Evolutionary conservation across 2,329 filamentous ascomycete species (phyloP).

Genomic region (Ceratocystis albifundus): DNA sequence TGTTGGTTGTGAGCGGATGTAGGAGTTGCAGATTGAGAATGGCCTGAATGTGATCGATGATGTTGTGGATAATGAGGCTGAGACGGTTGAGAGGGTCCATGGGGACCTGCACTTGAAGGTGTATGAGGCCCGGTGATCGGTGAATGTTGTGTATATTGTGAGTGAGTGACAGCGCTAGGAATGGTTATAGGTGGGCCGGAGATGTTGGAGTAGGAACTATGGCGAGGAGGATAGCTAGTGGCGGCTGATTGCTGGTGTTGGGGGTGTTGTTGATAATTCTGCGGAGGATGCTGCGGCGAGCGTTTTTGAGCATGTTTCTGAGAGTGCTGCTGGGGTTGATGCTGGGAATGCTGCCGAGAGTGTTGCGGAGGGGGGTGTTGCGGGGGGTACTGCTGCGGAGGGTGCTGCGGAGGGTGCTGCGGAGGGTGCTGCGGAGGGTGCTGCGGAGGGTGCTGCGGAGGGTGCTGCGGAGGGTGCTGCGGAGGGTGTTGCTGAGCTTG

Average conservation of each 20-base stretch:
- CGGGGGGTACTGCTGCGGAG: conserved; percentile 26
- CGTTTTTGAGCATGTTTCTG: conserved; percentile 23
- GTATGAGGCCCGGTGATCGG: conserved; percentile 7
- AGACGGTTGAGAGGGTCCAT: conserved; percentile 17
- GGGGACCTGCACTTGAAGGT: background rate
- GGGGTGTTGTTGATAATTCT: conserved; percentile 32
- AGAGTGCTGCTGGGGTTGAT: conserved; percentile 30
- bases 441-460: conserved; percentile 27
- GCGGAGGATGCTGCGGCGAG: conserved; percentile 25
- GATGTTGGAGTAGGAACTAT: conserved; percentile 32
- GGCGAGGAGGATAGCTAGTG: conserved; percentile 32
- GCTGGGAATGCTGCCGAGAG: conserved; percentile 26
- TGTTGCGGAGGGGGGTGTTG: conserved; percentile 32
- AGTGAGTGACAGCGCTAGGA: conserved; percentile 31
- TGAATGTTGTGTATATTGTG: conserved; percentile 23
- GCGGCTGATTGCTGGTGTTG: conserved; percentile 35
- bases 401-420: conserved; percentile 28
- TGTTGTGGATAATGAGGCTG: conserved; percentile 31
- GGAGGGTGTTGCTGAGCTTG: conserved; percentile 26
- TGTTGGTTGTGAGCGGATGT: conserved; percentile 51
- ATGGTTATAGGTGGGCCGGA: conserved; percentile 42
- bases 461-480: conserved; percentile 29
- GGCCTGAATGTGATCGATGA: conserved; percentile 45
- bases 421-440: conserved; percentile 31
- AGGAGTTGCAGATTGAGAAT: conserved; percentile 47